phyloP scores from a whole-genome alignment of 169 alveolate species.

The Plasmodium ovale region DNA sequence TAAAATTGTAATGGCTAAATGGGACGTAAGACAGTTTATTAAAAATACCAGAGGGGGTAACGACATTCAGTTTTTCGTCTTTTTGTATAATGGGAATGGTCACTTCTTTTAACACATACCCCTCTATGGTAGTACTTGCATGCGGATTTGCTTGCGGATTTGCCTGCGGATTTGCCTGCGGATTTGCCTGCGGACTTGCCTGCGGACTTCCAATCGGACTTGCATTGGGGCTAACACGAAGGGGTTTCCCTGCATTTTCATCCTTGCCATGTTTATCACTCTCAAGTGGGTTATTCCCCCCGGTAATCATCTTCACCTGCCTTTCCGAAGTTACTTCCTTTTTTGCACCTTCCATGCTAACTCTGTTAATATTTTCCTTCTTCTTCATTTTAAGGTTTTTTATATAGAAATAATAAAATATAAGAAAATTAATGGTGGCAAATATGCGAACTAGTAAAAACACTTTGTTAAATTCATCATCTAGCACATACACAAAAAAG shows the following conservation, averaged over 20 bases:
- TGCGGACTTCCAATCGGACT: too few species aligned
- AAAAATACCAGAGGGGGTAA: not conserved
- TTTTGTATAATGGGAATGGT: constrained; percentile 45
- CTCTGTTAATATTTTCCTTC: not conserved
- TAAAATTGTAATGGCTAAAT: constrained; percentile 26
- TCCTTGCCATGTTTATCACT: not conserved
- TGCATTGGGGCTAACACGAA: not conserved
- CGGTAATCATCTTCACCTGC: not conserved
- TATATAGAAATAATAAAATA: constrained; percentile 20
- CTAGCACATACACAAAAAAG: not conserved
- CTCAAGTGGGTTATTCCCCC: not conserved
- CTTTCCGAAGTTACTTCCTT: not conserved
- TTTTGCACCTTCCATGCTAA: not conserved
- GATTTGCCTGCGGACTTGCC: too few species aligned
- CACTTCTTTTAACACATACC: constrained; percentile 23
- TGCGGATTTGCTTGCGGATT: not conserved
- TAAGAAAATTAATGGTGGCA: constrained; percentile 7
- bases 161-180: not conserved
- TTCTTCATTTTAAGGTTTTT: constrained; percentile 11
- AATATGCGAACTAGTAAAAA: constrained; percentile 48
- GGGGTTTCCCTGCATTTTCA: not conserved
- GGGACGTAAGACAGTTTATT: not conserved
- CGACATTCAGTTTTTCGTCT: not conserved
- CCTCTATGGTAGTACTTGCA: not conserved
- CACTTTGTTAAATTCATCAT: constrained; percentile 25